These are phyloP conservation scores for Hirsutella minnesotensis DNA, from an alignment of 2,329 filamentous ascomycete species.

Conservation along the genomic window DNA sequence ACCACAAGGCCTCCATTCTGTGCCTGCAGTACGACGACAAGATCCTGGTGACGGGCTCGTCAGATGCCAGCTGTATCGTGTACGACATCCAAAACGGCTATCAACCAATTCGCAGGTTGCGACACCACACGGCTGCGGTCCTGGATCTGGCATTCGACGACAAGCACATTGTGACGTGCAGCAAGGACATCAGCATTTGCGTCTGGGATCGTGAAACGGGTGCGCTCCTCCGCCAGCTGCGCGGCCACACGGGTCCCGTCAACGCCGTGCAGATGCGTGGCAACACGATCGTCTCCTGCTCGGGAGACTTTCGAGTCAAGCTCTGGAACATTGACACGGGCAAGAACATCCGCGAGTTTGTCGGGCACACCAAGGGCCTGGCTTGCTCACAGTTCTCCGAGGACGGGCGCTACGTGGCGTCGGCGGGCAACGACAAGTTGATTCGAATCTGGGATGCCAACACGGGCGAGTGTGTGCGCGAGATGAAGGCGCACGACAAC, in stretches of 20 bases:
- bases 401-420: slow-evolving; percentile 85
- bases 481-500: slow-evolving; percentile 71
- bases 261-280: slow-evolving; percentile 94
- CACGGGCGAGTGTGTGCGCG: slow-evolving; percentile 71
- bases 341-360: slow-evolving; percentile 80
- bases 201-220: slow-evolving; percentile 85
- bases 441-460: slow-evolving; percentile 95
- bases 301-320: slow-evolving; percentile 85
- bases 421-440: slow-evolving; percentile 87
- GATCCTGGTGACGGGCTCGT: slow-evolving; percentile 91
- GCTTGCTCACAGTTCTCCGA: slow-evolving; percentile 95
- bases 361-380: slow-evolving; percentile 81
- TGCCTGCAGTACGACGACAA: slow-evolving; percentile 90
- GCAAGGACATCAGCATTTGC: slow-evolving; percentile 88
- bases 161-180: slow-evolving; percentile 89
- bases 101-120: slow-evolving; percentile 65
- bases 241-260: slow-evolving; percentile 81
- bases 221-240: slow-evolving; percentile 61
- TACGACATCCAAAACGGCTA: slow-evolving; percentile 76
- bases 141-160: slow-evolving; percentile 90
- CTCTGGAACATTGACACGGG: slow-evolving; percentile 91
- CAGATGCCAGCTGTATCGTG: slow-evolving; percentile 81
- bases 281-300: slow-evolving; percentile 85
- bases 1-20: slow-evolving; percentile 86
- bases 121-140: slow-evolving; percentile 74